These are phyloP conservation scores for Cyphellophora attinorum DNA, from an alignment of 2,329 filamentous ascomycete species.

Conservation along the genomic window DNA sequence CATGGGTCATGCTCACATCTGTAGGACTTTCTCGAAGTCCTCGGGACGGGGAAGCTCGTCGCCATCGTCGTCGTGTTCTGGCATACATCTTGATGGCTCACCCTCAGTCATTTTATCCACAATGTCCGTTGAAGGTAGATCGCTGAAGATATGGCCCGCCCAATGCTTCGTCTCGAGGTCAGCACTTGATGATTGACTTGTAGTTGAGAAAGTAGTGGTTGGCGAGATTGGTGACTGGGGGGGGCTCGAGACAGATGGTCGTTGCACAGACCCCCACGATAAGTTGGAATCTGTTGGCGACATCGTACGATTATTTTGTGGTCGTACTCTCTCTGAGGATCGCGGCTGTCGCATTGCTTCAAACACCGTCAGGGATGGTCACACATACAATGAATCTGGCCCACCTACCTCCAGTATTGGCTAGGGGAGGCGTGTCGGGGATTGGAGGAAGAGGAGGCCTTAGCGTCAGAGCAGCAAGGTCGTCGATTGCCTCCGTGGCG, in stretches of 20 bases:
- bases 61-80: not conserved
- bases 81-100: not conserved
- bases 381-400: no score
- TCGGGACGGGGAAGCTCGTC: not conserved
- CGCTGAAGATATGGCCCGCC: conserved; percentile 29
- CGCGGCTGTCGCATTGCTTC: conserved; percentile 7
- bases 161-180: conserved; percentile 27
- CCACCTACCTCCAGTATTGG: not conserved
- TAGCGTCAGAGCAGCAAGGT: not conserved
- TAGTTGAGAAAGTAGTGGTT: conserved; percentile 16
- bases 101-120: not conserved
- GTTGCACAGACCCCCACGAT: conserved; percentile 11
- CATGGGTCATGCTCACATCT: conserved; percentile 1
- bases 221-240: conserved; percentile 11
- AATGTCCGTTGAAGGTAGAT: conserved; percentile 12
- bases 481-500: conserved; percentile 7
- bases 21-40: not conserved
- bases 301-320: conserved; percentile 9
- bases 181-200: conserved; percentile 14
- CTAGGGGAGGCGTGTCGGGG: not conserved
- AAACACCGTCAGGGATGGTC: no score
- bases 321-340: conserved; percentile 12
- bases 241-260: conserved; percentile 11
- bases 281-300: conserved; percentile 15
- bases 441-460: not conserved